These are phyloP conservation scores for Fusarium sp. DNA, from an alignment of 2,329 filamentous ascomycete genomes.

Conservation along the genomic window DNA sequence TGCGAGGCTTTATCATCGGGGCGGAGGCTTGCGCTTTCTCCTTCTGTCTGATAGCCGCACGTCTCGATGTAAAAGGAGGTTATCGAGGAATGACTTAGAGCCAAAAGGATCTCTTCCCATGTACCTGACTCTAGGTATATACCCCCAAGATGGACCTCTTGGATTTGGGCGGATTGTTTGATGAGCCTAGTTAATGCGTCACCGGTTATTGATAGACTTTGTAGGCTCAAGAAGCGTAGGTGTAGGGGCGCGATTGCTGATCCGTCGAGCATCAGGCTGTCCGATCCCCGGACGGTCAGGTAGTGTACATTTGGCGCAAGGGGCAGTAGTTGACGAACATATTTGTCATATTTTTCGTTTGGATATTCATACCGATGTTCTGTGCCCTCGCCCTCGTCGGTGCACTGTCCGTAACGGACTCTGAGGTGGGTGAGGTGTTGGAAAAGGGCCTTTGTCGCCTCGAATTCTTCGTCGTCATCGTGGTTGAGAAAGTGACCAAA, in stretches of 20 bases:
- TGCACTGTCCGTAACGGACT: not conserved
- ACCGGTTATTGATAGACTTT: conserved; percentile 1
- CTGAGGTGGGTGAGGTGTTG: conserved; percentile 8
- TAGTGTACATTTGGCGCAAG: conserved; percentile 11
- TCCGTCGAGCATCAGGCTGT: not conserved
- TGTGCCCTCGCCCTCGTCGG: conserved; percentile 2
- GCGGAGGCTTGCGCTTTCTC: not conserved
- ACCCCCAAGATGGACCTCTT: not conserved
- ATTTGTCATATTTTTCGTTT: conserved; percentile 1
- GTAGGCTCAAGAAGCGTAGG: not conserved
- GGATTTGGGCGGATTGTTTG: not conserved
- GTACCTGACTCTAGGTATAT: conserved; percentile 10
- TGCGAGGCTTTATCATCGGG: not conserved
- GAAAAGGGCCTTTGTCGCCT: not conserved
- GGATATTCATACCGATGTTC: not conserved
- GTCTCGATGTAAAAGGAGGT: conserved; percentile 6
- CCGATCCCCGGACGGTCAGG: not conserved
- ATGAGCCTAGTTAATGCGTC: not conserved
- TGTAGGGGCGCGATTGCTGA: not conserved
- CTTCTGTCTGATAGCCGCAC: conserved; percentile 4
- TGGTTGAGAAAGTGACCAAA: conserved; percentile 11
- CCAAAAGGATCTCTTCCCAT: conserved; percentile 3
- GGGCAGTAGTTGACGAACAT: conserved; percentile 4
- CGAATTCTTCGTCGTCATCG: not conserved
- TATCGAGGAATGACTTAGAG: conserved; percentile 3